Conservation (phyloP, 306 rosid species). For the Senna tora region DNA sequence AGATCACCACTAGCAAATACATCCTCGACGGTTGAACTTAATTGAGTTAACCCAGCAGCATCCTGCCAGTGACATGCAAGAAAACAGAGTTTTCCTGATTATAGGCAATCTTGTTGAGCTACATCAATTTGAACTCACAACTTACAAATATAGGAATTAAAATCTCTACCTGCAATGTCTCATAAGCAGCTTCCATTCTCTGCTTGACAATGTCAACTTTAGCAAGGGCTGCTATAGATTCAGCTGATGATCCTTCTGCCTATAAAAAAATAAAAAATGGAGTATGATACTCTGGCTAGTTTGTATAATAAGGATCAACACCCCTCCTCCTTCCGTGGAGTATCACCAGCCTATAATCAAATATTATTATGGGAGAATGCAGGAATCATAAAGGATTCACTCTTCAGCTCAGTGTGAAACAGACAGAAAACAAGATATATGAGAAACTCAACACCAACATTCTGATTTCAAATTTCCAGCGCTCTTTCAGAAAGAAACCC, state of each 20-base stretch:
- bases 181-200: conserved; percentile 98
- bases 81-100: conserved; percentile 15
- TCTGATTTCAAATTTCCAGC: conserved; percentile 1
- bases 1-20: conserved; percentile 99
- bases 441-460: background rate
- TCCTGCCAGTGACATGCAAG: conserved; percentile 57
- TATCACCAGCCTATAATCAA: background rate
- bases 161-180: conserved; percentile 77
- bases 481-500: background rate
- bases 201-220: conserved; percentile 93
- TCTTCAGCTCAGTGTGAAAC: conserved; percentile 9
- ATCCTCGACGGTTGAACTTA: conserved; percentile 95
- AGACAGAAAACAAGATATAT: background rate
- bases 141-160: conserved; percentile 22
- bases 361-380: background rate
- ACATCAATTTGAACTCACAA: conserved; percentile 5
- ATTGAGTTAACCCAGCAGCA: conserved; percentile 98
- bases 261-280: conserved; percentile 30
- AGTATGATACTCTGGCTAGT: background rate
- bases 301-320: background rate
- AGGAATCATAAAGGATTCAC: background rate
- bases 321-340: background rate
- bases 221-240: conserved; percentile 93
- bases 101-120: conserved; percentile 13
- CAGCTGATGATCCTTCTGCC: conserved; percentile 99